These are phyloP conservation scores for Vigna unguiculata DNA, from an alignment of 306 rosid genomes.

Conservation along the genomic window DNA sequence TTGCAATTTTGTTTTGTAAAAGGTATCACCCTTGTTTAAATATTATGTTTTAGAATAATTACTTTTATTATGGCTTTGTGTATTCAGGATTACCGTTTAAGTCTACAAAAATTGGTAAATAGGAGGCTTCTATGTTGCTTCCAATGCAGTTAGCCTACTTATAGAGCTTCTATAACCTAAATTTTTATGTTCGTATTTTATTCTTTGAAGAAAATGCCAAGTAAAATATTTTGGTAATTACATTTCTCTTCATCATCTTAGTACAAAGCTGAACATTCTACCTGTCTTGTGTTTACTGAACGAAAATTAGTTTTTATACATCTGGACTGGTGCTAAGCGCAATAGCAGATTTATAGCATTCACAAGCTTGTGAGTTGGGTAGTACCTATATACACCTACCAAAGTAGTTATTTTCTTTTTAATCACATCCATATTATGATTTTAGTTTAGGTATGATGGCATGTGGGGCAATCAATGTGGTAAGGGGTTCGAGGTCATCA, in stretches of 20 bases:
- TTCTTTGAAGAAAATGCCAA: constrained; percentile 19
- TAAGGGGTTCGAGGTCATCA: constrained; percentile 95
- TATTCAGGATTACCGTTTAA: not conserved
- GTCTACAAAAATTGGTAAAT: constrained; percentile 2
- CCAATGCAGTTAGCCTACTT: constrained; percentile 8
- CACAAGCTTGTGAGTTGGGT: constrained; percentile 10
- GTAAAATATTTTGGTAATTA: not conserved
- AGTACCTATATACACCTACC: not conserved
- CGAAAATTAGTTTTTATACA: not conserved
- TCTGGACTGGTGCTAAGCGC: not conserved
- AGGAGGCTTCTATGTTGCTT: constrained; percentile 30
- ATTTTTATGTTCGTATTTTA: constrained; percentile 1
- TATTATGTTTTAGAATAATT: not conserved
- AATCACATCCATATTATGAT: constrained; percentile 43
- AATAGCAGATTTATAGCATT: constrained; percentile 3
- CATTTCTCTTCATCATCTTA: not conserved
- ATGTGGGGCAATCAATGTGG: constrained; percentile 89
- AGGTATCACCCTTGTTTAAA: constrained; percentile 1
- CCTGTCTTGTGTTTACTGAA: constrained; percentile 9
- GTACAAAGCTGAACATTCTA: constrained; percentile 12
- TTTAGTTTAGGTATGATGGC: constrained; percentile 89
- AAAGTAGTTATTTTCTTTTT: not conserved
- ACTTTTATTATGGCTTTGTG: constrained; percentile 11
- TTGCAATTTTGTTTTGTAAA: not conserved
- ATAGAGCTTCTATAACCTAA: not conserved